phyloP scores from a whole-genome alignment of 2,329 filamentous ascomycete genomes.

The Fusarium sacchari region DNA sequence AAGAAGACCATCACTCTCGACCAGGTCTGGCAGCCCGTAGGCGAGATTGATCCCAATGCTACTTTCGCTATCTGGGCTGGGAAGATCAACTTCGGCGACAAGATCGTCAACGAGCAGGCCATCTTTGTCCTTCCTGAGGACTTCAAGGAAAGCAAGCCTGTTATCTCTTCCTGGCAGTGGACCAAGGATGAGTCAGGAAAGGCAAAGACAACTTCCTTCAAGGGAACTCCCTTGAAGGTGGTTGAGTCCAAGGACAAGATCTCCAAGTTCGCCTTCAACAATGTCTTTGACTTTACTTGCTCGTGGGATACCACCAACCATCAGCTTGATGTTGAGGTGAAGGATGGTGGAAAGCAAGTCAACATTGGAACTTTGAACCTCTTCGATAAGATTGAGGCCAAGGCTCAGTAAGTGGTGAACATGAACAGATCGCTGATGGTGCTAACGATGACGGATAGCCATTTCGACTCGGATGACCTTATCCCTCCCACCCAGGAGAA shows the following conservation, averaged over 20 bases:
- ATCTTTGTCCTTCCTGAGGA: background rate
- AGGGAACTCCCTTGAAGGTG: background rate
- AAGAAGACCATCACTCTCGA: background rate
- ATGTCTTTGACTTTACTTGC: constrained; percentile 11
- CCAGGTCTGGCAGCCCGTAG: background rate
- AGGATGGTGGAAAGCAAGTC: rapidly evolving
- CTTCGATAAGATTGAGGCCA: constrained; percentile 4
- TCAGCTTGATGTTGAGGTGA: constrained; percentile 12
- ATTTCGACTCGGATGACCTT: background rate
- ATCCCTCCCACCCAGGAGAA: rapidly evolving
- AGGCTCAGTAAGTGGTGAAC: constrained; percentile 11
- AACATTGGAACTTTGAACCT: background rate
- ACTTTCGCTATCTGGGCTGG: background rate
- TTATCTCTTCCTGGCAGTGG: background rate
- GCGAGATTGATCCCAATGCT: background rate
- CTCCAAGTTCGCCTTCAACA: constrained; percentile 17
- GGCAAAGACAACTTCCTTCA: rapidly evolving
- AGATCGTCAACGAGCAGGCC: background rate
- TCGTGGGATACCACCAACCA: constrained; percentile 4
- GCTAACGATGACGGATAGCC: too few species aligned
- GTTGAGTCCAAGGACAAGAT: background rate
- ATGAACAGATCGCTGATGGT: too few species aligned
- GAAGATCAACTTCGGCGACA: background rate
- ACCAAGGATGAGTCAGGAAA: rapidly evolving
- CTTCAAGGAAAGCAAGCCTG: background rate